Base-by-base conservation (phyloP, 176 grass and related monocot genomes). In the Zoysia japonica region DNA sequence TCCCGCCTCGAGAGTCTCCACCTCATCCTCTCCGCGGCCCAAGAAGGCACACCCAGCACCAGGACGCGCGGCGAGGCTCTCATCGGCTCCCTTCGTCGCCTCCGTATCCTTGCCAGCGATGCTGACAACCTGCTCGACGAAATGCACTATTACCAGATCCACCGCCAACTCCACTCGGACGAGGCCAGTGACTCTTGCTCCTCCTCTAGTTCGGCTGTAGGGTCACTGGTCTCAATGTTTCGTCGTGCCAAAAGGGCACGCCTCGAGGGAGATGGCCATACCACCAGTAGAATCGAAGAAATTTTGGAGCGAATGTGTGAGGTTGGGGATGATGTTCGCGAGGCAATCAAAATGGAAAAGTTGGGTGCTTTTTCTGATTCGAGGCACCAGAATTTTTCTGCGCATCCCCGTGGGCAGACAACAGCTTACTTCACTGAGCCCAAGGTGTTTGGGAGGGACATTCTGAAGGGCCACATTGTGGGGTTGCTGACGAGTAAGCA, bases 341-440 rank as follows among this genome's bases (percentile, higher is more conserved):
- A 70, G 68, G 68, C 68, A 37, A 70, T 50, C 68, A 70, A 70
- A 20, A 48, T 70, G 47, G 68, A 70, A 50, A 70, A 70, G 46
- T 15, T 70, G 19, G 68, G 50, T 50, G 68, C 46, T 37, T 70
- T 36, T 70, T n/a, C 20, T 70, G 20, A 70, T 50, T 13, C 15
- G 10, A 47, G 11, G 12, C 42, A 1, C 65, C 42, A 9, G 9
- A n/a, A 68, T 68, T 44, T 45, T 68, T 68, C 7, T 46, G 17
- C 19, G 42, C 42, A 46, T 68, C 42, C 65, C 42, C 65, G 15
- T 17, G 65, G 16, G 15, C 65, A 68, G 65, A 68, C 65, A 20
- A 68, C 65, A 46, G 16, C 65, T 10, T 68, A 46, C 42, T 46
- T 20, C 65, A 68, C 65, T 4, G 65, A 68, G 65, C 42, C 43